Percentiles rank a stretch among this genome's conserved stretches.
phyloP scores from a whole-genome alignment of 108 stramenopile genomes.

The Nitzschia inconspicua region DNA sequence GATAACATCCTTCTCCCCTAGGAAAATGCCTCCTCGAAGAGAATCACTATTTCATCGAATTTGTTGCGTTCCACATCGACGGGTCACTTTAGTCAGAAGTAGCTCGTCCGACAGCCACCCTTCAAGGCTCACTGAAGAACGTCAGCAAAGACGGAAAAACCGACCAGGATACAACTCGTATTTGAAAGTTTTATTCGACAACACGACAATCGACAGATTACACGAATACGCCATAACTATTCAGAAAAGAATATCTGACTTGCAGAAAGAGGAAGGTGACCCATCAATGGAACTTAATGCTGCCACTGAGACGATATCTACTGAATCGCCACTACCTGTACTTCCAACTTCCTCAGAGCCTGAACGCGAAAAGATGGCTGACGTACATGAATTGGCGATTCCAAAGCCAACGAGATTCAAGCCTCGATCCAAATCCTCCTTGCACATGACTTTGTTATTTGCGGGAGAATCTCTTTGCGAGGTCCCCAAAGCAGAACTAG shows the following conservation, averaged over 20 bases:
- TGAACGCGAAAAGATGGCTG: conserved; percentile 1
- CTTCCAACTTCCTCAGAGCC: neutral
- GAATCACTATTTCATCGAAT: too few relatives aligned
- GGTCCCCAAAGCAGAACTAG: conserved; percentile 36
- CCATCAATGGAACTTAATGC: too few relatives aligned
- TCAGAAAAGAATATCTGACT: conserved; percentile 7
- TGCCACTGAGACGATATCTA: too few relatives aligned
- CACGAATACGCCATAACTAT: conserved; percentile 15
- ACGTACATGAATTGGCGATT: too few relatives aligned
- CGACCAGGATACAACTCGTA: conserved; percentile 42
- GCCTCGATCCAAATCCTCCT: conserved; percentile 37
- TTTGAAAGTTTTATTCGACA: conserved; percentile 48
- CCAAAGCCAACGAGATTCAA: conserved; percentile 22
- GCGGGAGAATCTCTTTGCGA: conserved; percentile 39
- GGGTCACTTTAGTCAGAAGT: too few relatives aligned
- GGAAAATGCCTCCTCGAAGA: too few relatives aligned
- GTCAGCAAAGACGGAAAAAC: too few relatives aligned
- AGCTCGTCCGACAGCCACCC: too few relatives aligned
- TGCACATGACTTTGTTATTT: conserved; percentile 70
- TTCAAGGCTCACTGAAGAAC: too few relatives aligned
- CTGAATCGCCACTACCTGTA: neutral
- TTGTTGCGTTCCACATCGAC: too few relatives aligned
- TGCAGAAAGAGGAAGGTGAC: too few relatives aligned
- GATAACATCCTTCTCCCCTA: too few relatives aligned
- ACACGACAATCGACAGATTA: conserved; percentile 23